A percentile compares a stretch with the other conserved stretches of the same genome.
Conservation (phyloP, 2,329 filamentous ascomycete species). For the Trichoderma asperellum region DNA sequence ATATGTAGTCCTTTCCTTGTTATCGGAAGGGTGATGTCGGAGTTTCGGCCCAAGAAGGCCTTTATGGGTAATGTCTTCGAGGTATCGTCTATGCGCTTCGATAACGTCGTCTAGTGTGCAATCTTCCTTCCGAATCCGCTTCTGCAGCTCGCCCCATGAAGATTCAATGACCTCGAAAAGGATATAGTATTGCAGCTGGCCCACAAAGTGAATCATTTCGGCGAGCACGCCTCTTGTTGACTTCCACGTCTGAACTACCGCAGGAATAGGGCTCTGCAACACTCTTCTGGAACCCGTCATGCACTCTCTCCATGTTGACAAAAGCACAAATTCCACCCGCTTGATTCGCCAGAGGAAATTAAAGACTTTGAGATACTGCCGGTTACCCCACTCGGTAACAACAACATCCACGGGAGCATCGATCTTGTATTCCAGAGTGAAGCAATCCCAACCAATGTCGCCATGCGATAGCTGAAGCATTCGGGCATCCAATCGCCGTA, state of each 20-base stretch:
- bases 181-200: conserved; percentile 97
- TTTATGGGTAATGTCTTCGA: conserved; percentile 94
- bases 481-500: conserved; percentile 89
- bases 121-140: conserved; percentile 78
- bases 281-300: conserved; percentile 96
- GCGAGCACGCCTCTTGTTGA: conserved; percentile 83
- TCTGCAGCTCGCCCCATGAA: conserved; percentile 89
- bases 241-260: conserved; percentile 83
- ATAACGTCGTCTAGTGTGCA: conserved; percentile 96
- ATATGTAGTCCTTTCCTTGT: conserved; percentile 76
- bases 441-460: conserved; percentile 98
- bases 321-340: conserved; percentile 90
- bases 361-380: conserved; percentile 98
- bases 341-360: conserved; percentile 99
- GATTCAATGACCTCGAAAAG: conserved; percentile 98
- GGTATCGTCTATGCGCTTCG: conserved; percentile 84
- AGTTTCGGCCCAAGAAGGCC: conserved; percentile 80
- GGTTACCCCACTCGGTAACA: conserved; percentile 91
- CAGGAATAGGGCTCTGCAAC: conserved; percentile 70
- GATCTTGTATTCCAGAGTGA: conserved; percentile 98
- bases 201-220: conserved; percentile 98
- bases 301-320: conserved; percentile 89
- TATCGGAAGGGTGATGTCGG: conserved; percentile 49
- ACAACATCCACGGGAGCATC: conserved; percentile 96
- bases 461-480: conserved; percentile 97